These are phyloP conservation scores for Triticum monococcum DNA, from an alignment of 176 grass and related monocot species.

Conservation along the genomic window DNA sequence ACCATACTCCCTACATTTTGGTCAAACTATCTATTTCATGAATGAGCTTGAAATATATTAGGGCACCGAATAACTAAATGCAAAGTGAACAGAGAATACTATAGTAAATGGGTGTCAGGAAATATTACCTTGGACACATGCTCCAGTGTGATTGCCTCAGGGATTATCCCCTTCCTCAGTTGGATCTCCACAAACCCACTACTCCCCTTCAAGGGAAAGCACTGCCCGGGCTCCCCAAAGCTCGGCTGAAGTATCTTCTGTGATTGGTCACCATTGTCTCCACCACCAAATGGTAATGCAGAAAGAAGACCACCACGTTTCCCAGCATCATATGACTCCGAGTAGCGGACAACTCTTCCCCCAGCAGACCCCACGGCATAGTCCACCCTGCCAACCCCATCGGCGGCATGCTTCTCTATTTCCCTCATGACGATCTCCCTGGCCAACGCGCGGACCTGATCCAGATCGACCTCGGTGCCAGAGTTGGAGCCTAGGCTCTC, in stretches of 20 bases:
- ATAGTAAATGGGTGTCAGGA: background rate
- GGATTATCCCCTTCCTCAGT: slow-evolving; percentile 62
- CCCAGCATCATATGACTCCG: slow-evolving; percentile 41
- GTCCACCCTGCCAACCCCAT: slow-evolving; percentile 94
- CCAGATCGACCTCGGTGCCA: slow-evolving; percentile 43
- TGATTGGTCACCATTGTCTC: slow-evolving; percentile 24
- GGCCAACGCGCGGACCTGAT: slow-evolving; percentile 63
- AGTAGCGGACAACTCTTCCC: slow-evolving; percentile 66
- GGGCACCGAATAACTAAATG: background rate
- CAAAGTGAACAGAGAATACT: background rate
- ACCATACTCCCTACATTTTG: background rate
- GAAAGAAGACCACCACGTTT: slow-evolving; percentile 23
- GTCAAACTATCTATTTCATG: background rate
- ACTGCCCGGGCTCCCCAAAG: slow-evolving; percentile 92
- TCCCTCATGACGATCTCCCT: slow-evolving; percentile 74
- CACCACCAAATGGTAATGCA: background rate
- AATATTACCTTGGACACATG: slow-evolving; percentile 80
- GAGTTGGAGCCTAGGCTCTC: slow-evolving; percentile 18
- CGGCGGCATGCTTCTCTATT: slow-evolving; percentile 84
- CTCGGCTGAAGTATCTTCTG: slow-evolving; percentile 83
- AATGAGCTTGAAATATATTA: background rate
- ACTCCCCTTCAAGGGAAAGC: slow-evolving; percentile 73
- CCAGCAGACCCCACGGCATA: slow-evolving; percentile 72
- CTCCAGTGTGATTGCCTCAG: slow-evolving; percentile 82
- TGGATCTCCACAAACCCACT: slow-evolving; percentile 82